Conservation (phyloP, 345 rosid species). For the Capsella bursapastoris region DNA sequence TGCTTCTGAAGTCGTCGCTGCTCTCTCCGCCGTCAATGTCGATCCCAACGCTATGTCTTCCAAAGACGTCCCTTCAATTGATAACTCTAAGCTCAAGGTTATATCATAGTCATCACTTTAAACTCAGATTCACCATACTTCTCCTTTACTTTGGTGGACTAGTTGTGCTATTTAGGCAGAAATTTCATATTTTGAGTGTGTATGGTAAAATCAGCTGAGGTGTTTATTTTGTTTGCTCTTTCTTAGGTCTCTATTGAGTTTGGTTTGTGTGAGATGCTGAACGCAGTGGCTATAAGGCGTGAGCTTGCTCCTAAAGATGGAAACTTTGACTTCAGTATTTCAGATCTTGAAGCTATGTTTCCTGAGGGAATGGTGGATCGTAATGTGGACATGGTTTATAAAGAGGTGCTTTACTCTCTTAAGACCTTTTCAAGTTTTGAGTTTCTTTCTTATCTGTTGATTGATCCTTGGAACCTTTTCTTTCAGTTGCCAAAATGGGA, state of each 20-base stretch:
- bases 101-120: background rate
- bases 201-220: background rate
- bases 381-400: constrained; percentile 50
- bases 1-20: constrained; percentile 60
- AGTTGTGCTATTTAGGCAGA: too few species aligned
- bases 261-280: constrained; percentile 85
- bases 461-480: constrained; percentile 26
- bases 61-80: constrained; percentile 47
- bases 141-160: too few species aligned
- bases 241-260: constrained; percentile 70
- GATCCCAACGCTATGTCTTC: constrained; percentile 45
- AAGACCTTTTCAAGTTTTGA: background rate
- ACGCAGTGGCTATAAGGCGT: constrained; percentile 56
- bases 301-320: constrained; percentile 69
- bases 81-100: constrained; percentile 73
- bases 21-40: constrained; percentile 55
- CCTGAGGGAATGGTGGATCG: constrained; percentile 73
- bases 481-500: constrained; percentile 80
- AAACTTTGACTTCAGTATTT: constrained; percentile 54
- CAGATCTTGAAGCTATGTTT: constrained; percentile 64
- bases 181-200: too few species aligned
- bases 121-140: background rate
- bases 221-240: background rate
- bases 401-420: constrained; percentile 50
- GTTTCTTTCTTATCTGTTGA: background rate